These are phyloP conservation scores for Blumeria hordei DNA, from an alignment of 2,329 filamentous ascomycete genomes.

Conservation along the genomic window DNA sequence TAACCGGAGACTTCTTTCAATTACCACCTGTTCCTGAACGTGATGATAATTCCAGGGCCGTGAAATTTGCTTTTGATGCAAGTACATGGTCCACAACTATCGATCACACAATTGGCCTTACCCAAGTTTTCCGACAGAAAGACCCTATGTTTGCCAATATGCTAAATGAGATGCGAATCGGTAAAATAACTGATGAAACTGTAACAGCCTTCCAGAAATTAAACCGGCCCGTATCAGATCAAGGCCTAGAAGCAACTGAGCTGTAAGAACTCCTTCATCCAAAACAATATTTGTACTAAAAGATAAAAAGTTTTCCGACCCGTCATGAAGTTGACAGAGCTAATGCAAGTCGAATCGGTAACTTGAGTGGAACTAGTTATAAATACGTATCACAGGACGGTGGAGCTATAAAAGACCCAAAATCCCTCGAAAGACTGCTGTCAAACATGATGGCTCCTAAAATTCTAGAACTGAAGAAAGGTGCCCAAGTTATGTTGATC, in stretches of 20 bases:
- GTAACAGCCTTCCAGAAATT: slow-evolving; percentile 54
- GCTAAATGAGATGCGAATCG: slow-evolving; percentile 94
- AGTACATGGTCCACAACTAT: slow-evolving; percentile 80
- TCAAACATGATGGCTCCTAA: slow-evolving; percentile 85
- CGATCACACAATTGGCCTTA: slow-evolving; percentile 83
- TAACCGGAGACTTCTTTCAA: slow-evolving; percentile 96
- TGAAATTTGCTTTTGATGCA: slow-evolving; percentile 85
- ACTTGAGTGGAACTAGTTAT: slow-evolving; percentile 41
- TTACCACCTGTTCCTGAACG: slow-evolving; percentile 75
- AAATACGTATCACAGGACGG: slow-evolving; percentile 52
- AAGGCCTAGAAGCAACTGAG: slow-evolving; percentile 60
- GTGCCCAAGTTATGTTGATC: slow-evolving; percentile 97
- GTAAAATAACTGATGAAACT: slow-evolving; percentile 52
- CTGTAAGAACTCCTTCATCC: slow-evolving; percentile 25
- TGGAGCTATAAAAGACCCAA: slow-evolving; percentile 40
- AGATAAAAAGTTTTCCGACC: slow-evolving; percentile 45
- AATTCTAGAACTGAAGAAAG: slow-evolving; percentile 57
- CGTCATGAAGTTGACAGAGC: slow-evolving; percentile 72
- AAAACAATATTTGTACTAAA: slow-evolving; percentile 7
- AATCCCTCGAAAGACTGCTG: slow-evolving; percentile 52
- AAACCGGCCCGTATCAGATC: slow-evolving; percentile 42
- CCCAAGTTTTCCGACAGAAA: slow-evolving; percentile 87
- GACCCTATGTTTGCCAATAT: slow-evolving; percentile 77
- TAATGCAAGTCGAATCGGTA: slow-evolving; percentile 49
- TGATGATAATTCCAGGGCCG: slow-evolving; percentile 27